Base-by-base conservation (phyloP, 306 rosid genomes). In the Begonia masoniana region DNA sequence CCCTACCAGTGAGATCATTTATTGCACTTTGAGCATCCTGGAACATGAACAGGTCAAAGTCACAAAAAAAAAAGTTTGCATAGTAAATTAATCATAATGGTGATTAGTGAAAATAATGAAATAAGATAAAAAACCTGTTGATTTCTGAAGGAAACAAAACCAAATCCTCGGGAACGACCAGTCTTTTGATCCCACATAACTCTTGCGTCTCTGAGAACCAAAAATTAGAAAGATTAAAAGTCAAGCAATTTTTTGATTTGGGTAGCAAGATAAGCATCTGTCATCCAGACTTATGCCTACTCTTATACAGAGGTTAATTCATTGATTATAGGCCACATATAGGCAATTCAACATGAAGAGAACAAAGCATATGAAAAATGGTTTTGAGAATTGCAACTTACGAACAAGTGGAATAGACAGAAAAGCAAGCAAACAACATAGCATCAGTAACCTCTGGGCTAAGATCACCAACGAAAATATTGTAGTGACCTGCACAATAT, bases 131-230 rank as follows among this genome's bases (percentile, higher is more conserved):
- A 23, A 60, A 85, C 97, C 96, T 85, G 96, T 52, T 91, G 96
- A 63, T 41, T 85, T 41, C 96, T 81, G 66, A 91, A 91, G 54
- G 97, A 91, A 69, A 91, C 96, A 75, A 91, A 91, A 42, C 97
- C 97, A 78, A 91, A 91, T 43, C 97, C 97, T 78, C 97, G 81
- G 16, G 97, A 91, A 13, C 96, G 88, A 57, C 97, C 97, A 42
- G 97, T 85, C 67, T 91, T 91, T 67, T 85, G 97, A 77, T 91
- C 97, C 97, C 97, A 91, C 97, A 91, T 91, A 63, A 91, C 97
- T 74, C 95, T 81, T 56, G 97, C 97, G 76, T 91, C 97, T 21
- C 97, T 91, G 71, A 64, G 55, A 71, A 57, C 60, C 39, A 5
- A 31, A 31, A 31, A 31, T 5, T 7, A 31, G 39, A 31, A 31